phyloP scores from a whole-genome alignment of 2,329 filamentous ascomycete genomes.

The Fusarium coicis region DNA sequence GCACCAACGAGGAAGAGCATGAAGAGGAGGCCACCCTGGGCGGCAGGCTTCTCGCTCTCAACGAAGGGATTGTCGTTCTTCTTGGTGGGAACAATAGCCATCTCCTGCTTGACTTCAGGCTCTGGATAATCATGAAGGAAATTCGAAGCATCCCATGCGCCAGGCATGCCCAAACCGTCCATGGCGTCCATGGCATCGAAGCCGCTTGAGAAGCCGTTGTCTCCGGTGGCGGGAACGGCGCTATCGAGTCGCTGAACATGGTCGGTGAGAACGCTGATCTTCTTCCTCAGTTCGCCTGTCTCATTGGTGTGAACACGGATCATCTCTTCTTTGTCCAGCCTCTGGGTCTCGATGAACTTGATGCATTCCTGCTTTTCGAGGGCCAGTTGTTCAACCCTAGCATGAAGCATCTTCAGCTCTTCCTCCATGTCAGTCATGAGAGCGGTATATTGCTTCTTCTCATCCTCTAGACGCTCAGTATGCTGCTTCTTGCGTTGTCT shows the following conservation, averaged over 20 bases:
- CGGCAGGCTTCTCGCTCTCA: constrained; percentile 71
- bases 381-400: constrained; percentile 76
- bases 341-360: constrained; percentile 79
- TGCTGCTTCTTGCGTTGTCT: constrained; percentile 98
- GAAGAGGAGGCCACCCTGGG: constrained; percentile 85
- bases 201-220: constrained; percentile 73
- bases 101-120: constrained; percentile 69
- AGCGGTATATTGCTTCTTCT: constrained; percentile 90
- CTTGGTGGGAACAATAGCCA: constrained; percentile 64
- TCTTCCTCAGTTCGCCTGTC: constrained; percentile 90
- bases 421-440: constrained; percentile 84
- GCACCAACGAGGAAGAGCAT: constrained; percentile 98
- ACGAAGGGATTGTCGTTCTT: constrained; percentile 56
- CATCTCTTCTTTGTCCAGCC: constrained; percentile 91
- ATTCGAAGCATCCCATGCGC: constrained; percentile 79
- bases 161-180: constrained; percentile 84
- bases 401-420: constrained; percentile 74
- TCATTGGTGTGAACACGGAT: constrained; percentile 89
- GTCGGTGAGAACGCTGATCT: constrained; percentile 83
- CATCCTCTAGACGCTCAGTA: constrained; percentile 94
- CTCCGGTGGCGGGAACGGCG: constrained; percentile 59
- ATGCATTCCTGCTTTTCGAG: constrained; percentile 79
- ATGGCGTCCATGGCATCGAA: constrained; percentile 88
- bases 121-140: constrained; percentile 79
- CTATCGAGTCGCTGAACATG: constrained; percentile 77